Conservation (phyloP, 306 rosid genomes). For the Gynostemma pentaphyllum region DNA sequence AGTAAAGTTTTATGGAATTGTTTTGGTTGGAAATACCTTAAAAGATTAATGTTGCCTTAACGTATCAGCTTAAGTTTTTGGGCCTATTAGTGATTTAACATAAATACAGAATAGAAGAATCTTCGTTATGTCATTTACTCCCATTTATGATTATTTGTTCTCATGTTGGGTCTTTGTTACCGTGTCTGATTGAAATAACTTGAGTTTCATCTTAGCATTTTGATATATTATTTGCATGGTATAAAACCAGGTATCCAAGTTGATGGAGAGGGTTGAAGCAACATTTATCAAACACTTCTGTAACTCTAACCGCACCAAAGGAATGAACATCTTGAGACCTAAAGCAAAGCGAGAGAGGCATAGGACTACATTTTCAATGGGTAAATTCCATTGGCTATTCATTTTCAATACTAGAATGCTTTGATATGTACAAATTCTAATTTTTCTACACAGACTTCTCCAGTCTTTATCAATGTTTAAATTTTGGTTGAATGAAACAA, state of each 20-base stretch:
- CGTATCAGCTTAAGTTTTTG: too few species aligned
- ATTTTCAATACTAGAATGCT: background rate
- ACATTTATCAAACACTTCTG: conserved; percentile 49
- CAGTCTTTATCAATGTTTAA: background rate
- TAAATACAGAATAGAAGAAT: too few species aligned
- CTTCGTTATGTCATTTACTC: too few species aligned
- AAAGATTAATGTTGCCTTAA: too few species aligned
- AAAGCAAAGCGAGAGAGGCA: conserved; percentile 49
- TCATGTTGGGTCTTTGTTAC: too few species aligned
- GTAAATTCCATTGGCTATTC: conserved; percentile 15
- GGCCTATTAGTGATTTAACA: too few species aligned
- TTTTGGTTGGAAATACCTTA: too few species aligned
- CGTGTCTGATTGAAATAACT: too few species aligned
- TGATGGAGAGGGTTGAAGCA: conserved; percentile 38
- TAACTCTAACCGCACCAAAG: conserved; percentile 52
- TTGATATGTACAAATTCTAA: background rate
- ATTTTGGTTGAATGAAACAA: background rate
- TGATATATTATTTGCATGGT: background rate
- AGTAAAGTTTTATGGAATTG: too few species aligned
- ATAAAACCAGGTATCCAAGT: conserved; percentile 22
- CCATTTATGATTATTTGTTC: too few species aligned
- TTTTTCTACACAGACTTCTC: background rate
- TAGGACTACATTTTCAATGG: conserved; percentile 44
- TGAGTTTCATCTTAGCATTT: background rate
- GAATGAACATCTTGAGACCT: conserved; percentile 48